phyloP scores from a whole-genome alignment of 345 rosid genomes.

The Pistacia atlantica region DNA sequence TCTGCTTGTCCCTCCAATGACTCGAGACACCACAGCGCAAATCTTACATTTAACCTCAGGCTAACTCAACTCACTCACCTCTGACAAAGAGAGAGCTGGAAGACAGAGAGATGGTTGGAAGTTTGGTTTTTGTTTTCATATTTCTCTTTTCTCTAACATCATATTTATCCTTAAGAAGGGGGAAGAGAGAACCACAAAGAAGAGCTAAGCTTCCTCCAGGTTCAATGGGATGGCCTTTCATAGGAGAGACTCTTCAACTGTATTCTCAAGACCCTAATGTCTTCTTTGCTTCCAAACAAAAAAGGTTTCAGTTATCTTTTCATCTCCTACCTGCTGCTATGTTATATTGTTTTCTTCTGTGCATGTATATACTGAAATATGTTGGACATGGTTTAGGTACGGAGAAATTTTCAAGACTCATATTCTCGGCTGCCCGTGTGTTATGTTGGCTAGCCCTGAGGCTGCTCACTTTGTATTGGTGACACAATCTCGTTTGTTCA shows the following conservation, averaged over 20 bases:
- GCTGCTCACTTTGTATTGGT: constrained; percentile 76
- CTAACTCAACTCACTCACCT: neutral
- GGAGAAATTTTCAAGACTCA: constrained; percentile 95
- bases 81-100: neutral
- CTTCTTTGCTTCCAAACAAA: constrained; percentile 59
- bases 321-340: neutral
- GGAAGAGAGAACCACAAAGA: constrained; percentile 17
- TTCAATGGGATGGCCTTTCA: constrained; percentile 75
- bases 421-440: constrained; percentile 88
- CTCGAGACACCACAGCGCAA: constrained; percentile 12
- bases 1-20: neutral
- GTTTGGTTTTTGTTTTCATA: constrained; percentile 30
- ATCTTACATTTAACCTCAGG: neutral
- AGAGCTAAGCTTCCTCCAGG: constrained; percentile 63
- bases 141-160: constrained; percentile 23
- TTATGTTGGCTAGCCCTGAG: constrained; percentile 90
- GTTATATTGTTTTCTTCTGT: neutral
- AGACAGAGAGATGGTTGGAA: constrained; percentile 24
- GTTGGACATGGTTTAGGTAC: constrained; percentile 41
- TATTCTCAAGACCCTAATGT: constrained; percentile 69
- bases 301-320: constrained; percentile 36
- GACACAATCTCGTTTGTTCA: constrained; percentile 75
- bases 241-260: constrained; percentile 72
- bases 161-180: constrained; percentile 18
- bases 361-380: constrained; percentile 1